Evolutionary conservation across 106 monocot genomes (phyloP), one percentile per base, ranked within the genome.

Genomic region (Acorus calamus): DNA sequence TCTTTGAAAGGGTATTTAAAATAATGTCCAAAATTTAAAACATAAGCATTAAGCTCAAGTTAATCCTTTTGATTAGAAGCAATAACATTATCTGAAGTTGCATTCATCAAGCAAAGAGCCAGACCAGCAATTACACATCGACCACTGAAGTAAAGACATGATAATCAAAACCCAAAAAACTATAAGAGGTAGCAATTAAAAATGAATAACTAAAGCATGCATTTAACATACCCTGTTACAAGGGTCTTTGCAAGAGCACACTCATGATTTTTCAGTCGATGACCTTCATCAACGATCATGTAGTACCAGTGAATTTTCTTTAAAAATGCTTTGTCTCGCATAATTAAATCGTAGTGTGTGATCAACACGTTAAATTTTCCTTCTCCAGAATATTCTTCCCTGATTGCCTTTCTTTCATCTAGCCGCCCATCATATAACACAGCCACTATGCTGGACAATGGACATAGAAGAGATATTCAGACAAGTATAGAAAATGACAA

Each of bases 271-370:
- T 98, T 98, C 59, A 98, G 63, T 47, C 98, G 87, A 73, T 98
- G 98, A 3, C 92, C 98, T 76, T 98, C 98, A 74, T 98, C 91
- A 67, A 98, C 91, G 75, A 98, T 98, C 85, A 98, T 79, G 64
- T 98, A 98, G 54, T 64, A 72, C 98, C 98, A 98, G 56, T 92
- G 83, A 56, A 98, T 80, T 63, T 98, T 98, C 67, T 81, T 98
- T 57, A 98, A 68, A 67, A 80, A 92, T 57, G 76, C 67, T 74
- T 88, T 92, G 59, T 98, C 98, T 60, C 88, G 77, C 92, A 98
- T 83, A 78, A 98, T 92, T 13, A 98, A 72, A 70, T 98, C 98
- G 79, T 98, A 98, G 57, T 98, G 92, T 57, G 98, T 98, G 59
- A 98, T 79, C 76, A 98, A 71, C 66, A 92, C 92, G 65, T 76